Base-by-base conservation (phyloP, 805 yeast species). In the Starmerella floricola region DNA sequence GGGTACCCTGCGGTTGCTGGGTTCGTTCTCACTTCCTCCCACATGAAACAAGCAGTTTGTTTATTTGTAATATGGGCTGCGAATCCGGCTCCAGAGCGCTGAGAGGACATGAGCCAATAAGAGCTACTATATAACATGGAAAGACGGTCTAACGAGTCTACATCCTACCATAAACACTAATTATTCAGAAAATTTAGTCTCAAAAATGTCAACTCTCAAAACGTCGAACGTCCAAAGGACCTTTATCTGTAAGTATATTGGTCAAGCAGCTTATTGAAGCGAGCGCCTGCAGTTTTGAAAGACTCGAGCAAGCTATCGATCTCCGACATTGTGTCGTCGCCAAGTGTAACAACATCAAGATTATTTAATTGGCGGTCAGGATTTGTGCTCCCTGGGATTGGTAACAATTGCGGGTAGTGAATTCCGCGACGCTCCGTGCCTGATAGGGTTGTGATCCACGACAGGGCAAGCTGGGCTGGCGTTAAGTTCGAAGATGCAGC, bases 321-420 rank as follows among this genome's bases (percentile, higher is more conserved):
- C 43, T 70, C 71, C 0, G 62, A 60, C 49, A 79, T 69, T 44
- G 79, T 86, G 0, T 56, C 71, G 15, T 71, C 76, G 2, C 75
- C 57, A 41, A 85, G 71, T 51, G 36, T 58, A 4, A 52, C 45
- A 8, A 38, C 48, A 3, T 65, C 61, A 49, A 72, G 65, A 61
- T 84, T 86, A 56, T 75, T 81, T 36, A 67, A 65, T n/a, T 79
- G 74, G 58, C 82, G 76, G 10, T 59, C 64, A 3, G 63, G 58
- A 30, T 77, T 71, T 5, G 85, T 71, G 3, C 83, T 78, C 40
- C 86, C 78, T 18, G 95, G 95, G 57, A 86, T 79, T 27, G 95
- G 93, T 35, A 86, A 55, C 34, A 83, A 67, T 44, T 62, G 66
- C 20, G 86, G 72, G 45, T 65, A 64, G 43, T 62, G 61, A 15